Percentiles rank a stretch among this genome's conserved stretches.
Evolutionary conservation across 176 grass and related monocot genomes (phyloP).

Genomic region (Carex littledalei): DNA sequence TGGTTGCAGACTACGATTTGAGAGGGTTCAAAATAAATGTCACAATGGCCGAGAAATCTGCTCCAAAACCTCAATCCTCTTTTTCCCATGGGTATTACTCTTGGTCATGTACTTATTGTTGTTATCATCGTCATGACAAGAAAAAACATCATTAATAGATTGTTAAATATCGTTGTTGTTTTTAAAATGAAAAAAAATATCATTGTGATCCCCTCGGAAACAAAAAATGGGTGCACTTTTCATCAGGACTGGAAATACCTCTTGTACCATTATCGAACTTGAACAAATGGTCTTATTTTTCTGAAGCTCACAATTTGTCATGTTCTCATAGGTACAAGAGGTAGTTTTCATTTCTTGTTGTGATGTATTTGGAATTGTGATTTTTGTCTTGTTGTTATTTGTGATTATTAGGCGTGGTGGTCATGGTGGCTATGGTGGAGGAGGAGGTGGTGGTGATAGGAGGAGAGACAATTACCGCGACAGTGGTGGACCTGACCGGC

Average conservation of each 20-base stretch:
- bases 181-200: not conserved
- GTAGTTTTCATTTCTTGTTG: not conserved
- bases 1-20: conserved; percentile 75
- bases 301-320: not conserved
- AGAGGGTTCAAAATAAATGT: conserved; percentile 93
- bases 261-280: not conserved
- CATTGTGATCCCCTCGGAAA: not conserved
- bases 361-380: not conserved
- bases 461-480: conserved; percentile 85
- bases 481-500: conserved; percentile 83
- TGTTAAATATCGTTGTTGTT: not conserved
- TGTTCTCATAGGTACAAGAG: not conserved
- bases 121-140: not conserved
- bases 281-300: not conserved
- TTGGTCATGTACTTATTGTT: conserved; percentile 14
- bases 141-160: not conserved
- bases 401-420: conserved; percentile 36
- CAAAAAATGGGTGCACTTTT: not conserved
- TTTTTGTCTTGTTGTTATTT: not conserved
- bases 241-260: not conserved
- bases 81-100: conserved; percentile 73
- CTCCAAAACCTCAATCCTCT: conserved; percentile 68
- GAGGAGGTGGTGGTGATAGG: conserved; percentile 45
- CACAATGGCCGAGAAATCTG: conserved; percentile 94
- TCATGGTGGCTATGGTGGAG: conserved; percentile 69